Base-by-base conservation (phyloP, 2,329 filamentous ascomycete species). In the Colletotrichum spinosum region DNA sequence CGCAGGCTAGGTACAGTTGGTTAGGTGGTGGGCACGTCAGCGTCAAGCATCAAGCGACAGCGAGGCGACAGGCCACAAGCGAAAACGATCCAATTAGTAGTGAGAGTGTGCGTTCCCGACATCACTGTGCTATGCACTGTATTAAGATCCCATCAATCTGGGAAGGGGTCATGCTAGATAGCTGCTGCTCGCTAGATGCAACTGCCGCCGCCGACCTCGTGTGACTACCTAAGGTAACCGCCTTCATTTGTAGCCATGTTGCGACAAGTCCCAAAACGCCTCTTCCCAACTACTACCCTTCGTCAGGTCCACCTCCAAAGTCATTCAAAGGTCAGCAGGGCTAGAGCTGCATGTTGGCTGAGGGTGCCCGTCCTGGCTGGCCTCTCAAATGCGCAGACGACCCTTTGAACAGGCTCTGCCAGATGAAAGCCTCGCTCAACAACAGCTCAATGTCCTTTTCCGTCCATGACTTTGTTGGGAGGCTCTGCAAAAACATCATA, bases 401-500 rank as follows among this genome's bases (percentile, higher is more conserved):
- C 54, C 95, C 95, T 73, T 97, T 94, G 80, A 97, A 99, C 49
- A 99, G 83, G 75, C 93, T 97, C 81, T 99, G 94, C 97, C 96
- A 99, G 69, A 99, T 97, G 73, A 96, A 99, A 3, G 96, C 96
- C 80, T 99, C 96, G 75, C 94, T 97, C 48, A 99, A 84, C 59
- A 99, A 83, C 64, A 99, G 85, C 77, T 98, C 96, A 72, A 99
- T 97, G 74, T 99, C 96, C 81, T 98, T 98, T 76, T 97, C 96
- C 1, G 93, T 97, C 96, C 96, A 99, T 59, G 91, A 87, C 71
- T 92, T 91, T 7, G 97, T 99, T 3, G 97, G 96, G 62, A 99
- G 82, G 49, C 93, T 92, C 80, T 99, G 96, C 59, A 99, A 82
- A 75, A 99, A 99, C 95, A 99, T 99, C 94, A 99, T 97, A 65